These are phyloP conservation scores for Beta vulgaris DNA, from an alignment of 148 eudicot species.

Conservation along the genomic window DNA sequence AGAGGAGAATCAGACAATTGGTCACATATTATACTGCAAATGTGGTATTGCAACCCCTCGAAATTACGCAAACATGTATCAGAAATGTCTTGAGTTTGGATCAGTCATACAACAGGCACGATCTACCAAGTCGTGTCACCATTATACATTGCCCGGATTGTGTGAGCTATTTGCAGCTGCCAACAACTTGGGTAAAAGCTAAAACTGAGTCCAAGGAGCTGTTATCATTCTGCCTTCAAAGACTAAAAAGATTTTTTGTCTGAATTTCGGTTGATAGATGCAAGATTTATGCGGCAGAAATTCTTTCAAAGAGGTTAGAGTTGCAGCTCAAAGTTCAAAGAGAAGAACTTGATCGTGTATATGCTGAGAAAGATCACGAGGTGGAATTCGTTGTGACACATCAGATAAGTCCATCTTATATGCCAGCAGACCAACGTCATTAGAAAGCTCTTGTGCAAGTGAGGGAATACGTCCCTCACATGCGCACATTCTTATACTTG, in stretches of 20 bases:
- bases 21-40: constrained; percentile 9
- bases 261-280: constrained; percentile 13
- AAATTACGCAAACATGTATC: constrained; percentile 19
- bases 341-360: constrained; percentile 3
- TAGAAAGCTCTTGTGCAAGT: constrained; percentile 24
- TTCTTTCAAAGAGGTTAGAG: constrained; percentile 11
- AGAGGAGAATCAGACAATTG: not conserved
- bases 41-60: constrained; percentile 16
- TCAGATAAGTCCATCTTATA: constrained; percentile 18
- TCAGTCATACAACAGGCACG: not conserved
- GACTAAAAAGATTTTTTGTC: constrained; percentile 14
- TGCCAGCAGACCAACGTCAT: constrained; percentile 14
- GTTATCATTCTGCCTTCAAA: constrained; percentile 16
- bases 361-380: constrained; percentile 14
- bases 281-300: constrained; percentile 10
- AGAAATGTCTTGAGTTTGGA: not conserved
- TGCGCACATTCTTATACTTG: constrained; percentile 18
- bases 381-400: constrained; percentile 15
- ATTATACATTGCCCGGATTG: constrained; percentile 18
- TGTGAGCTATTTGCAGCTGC: constrained; percentile 22
- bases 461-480: constrained; percentile 19
- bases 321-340: constrained; percentile 12
- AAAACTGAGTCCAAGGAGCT: constrained; percentile 20
- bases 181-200: constrained; percentile 25
- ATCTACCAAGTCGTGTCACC: constrained; percentile 7